These are phyloP conservation scores for Nitzschia sp. DNA, from an alignment of 108 stramenopile species.

Conservation along the genomic window DNA sequence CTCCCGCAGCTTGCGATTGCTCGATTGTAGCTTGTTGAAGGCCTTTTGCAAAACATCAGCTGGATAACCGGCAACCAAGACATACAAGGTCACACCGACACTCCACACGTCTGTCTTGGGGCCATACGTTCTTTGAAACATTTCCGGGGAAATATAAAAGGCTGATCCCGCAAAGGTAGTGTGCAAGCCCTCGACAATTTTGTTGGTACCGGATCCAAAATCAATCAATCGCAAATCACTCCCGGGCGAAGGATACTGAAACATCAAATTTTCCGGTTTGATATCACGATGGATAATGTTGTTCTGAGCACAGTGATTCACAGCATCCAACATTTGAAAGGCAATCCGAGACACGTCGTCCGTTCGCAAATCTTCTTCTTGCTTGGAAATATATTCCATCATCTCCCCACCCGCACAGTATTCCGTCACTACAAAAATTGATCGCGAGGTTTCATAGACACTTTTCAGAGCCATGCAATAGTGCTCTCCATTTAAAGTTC, in stretches of 20 bases:
- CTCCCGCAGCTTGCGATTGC: constrained; percentile 40
- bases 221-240: constrained; percentile 77
- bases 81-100: constrained; percentile 73
- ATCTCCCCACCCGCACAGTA: constrained; percentile 81
- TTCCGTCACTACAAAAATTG: constrained; percentile 74
- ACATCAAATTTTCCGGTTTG: constrained; percentile 73
- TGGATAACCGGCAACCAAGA: constrained; percentile 82
- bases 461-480: constrained; percentile 46
- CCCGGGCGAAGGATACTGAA: constrained; percentile 40
- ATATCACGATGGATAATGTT: constrained; percentile 53
- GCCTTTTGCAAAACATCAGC: constrained; percentile 70
- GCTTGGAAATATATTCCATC: constrained; percentile 71
- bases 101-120: constrained; percentile 77
- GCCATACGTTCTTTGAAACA: constrained; percentile 72
- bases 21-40: constrained; percentile 66
- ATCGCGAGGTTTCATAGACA: constrained; percentile 68
- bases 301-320: constrained; percentile 74
- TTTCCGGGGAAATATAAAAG: constrained; percentile 84
- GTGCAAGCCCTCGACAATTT: constrained; percentile 32
- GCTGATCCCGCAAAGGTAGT: constrained; percentile 85
- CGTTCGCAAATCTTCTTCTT: constrained; percentile 61
- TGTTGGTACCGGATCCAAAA: constrained; percentile 74
- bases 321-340: constrained; percentile 73
- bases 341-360: constrained; percentile 84
- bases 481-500: constrained; percentile 55